Evolutionary conservation across 2,329 filamentous ascomycete species (phyloP), one percentile per base, ranked within the genome.

Genomic region (Gnomoniopsis smithogilvyi): DNA sequence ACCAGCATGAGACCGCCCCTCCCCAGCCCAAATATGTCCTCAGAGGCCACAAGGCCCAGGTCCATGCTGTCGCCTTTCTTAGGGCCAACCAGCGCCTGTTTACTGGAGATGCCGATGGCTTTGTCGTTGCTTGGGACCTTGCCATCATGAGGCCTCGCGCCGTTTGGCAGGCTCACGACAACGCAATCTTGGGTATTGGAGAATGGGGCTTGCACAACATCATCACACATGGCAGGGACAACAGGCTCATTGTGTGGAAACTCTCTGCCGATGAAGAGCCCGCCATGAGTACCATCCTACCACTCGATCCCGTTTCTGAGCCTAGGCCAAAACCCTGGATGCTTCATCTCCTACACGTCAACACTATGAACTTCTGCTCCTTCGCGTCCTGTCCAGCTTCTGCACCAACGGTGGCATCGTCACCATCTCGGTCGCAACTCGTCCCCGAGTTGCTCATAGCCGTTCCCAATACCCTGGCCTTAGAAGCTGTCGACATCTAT

Each of bases 321-420:
- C 72, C 72, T 52, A 81, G 76, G 63, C 83, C 81, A 19, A 81
- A 87, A 67, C 95, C 95, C 33, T 96, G 91, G 92, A 77, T 97
- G n/a, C 73, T 96, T 22, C 85, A 96, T 72, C 83, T 90, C 3
- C 76, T 99, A 6, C 80, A 90, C 6, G 92, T 98, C 47, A 97
- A 97, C 69, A 92, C 94, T 1, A 84, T 98, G 76, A 99, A 98
- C 70, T 99, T 98, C 71, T 99, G 95, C 70, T 83, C 89, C 1
- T 96, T 96, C 71, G 81, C 89, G 2, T 80, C 82, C 62, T 88
- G 87, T 69, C 61, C 77, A 60, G 69, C 74, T 47, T 61, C 62
- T 8, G 66, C 72, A 7, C 63, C 71, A 19, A 62, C 64, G 10
- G 33, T 55, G 15, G 54, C 64, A 30, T 62, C 21, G 52, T 53